Conservation (phyloP, 305 asterid species). For the Fraxinus albicans region DNA sequence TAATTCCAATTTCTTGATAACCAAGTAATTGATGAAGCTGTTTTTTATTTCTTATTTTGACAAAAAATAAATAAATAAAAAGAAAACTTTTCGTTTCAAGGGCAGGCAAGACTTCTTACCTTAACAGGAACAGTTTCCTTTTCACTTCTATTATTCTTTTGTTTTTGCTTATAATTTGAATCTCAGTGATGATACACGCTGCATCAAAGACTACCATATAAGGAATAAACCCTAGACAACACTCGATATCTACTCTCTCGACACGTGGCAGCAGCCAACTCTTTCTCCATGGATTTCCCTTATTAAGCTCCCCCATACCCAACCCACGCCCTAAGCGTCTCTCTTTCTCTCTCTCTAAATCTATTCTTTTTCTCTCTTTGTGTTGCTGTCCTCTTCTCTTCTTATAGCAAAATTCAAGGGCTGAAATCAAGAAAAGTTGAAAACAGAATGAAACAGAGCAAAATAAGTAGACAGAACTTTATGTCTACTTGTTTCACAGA, state of each 20-base stretch:
- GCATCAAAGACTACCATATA: background rate
- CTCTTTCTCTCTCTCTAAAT: constrained; percentile 1
- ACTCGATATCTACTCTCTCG: constrained; percentile 33
- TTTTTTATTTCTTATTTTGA: background rate
- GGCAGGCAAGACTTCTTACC: background rate
- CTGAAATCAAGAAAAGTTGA: background rate
- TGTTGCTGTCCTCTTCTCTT: constrained; percentile 5
- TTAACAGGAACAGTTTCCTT: background rate
- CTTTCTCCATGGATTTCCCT: constrained; percentile 36
- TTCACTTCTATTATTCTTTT: background rate
- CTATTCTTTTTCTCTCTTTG: background rate
- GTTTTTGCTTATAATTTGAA: background rate
- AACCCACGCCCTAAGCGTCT: constrained; percentile 5
- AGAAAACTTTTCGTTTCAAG: background rate
- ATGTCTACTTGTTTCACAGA: constrained; percentile 11
- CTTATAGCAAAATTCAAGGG: background rate
- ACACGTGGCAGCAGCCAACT: constrained; percentile 55
- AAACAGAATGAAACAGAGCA: constrained; percentile 29
- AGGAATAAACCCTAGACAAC: constrained; percentile 35
- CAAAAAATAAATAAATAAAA: no score
- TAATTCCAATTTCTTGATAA: background rate
- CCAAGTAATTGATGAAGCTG: background rate
- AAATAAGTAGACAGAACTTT: background rate
- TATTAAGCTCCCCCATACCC: constrained; percentile 1
- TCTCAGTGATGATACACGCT: background rate